These are phyloP conservation scores for Elongisporangium senticosum DNA, from an alignment of 352 stramenopile genomes.

Conservation along the genomic window DNA sequence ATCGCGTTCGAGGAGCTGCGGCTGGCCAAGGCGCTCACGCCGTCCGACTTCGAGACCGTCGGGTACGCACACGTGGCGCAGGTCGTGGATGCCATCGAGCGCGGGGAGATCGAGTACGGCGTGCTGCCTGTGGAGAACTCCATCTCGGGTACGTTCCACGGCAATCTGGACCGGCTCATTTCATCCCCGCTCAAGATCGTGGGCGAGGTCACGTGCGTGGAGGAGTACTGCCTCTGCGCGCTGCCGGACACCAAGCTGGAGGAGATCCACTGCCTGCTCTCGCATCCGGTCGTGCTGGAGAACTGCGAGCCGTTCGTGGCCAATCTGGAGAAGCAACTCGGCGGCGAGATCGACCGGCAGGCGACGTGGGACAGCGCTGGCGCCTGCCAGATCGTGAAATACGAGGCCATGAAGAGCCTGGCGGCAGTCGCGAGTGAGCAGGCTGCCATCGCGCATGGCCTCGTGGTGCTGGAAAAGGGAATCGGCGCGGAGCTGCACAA, in stretches of 20 bases:
- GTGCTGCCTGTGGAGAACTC: conserved; percentile 72
- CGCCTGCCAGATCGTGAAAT: conserved; percentile 58
- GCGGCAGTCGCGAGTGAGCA: conserved; percentile 66
- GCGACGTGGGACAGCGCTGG: conserved; percentile 62
- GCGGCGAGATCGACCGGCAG: conserved; percentile 53
- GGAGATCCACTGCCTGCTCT: conserved; percentile 51
- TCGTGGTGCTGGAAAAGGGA: conserved; percentile 47
- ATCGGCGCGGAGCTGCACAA: conserved; percentile 65
- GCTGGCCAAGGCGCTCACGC: conserved; percentile 28
- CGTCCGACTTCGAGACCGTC: conserved; percentile 52
- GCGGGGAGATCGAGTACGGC: conserved; percentile 49
- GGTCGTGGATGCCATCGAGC: conserved; percentile 52
- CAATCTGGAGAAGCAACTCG: conserved; percentile 46
- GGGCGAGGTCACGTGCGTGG: conserved; percentile 57
- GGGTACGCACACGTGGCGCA: conserved; percentile 47
- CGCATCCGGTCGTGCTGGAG: conserved; percentile 56
- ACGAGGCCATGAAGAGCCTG: conserved; percentile 37
- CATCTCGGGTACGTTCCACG: conserved; percentile 68
- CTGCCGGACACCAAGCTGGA: conserved; percentile 27
- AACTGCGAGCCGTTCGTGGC: conserved; percentile 65
- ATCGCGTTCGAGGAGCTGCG: conserved; percentile 56
- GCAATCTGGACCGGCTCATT: conserved; percentile 60
- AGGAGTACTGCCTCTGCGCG: conserved; percentile 59
- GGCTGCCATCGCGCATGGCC: conserved; percentile 40
- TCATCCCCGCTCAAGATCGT: conserved; percentile 65